Evolutionary conservation across 2,329 filamentous ascomycete genomes (phyloP), one percentile per base, ranked within the genome.

Genomic region (Lachnellula willkommii): DNA sequence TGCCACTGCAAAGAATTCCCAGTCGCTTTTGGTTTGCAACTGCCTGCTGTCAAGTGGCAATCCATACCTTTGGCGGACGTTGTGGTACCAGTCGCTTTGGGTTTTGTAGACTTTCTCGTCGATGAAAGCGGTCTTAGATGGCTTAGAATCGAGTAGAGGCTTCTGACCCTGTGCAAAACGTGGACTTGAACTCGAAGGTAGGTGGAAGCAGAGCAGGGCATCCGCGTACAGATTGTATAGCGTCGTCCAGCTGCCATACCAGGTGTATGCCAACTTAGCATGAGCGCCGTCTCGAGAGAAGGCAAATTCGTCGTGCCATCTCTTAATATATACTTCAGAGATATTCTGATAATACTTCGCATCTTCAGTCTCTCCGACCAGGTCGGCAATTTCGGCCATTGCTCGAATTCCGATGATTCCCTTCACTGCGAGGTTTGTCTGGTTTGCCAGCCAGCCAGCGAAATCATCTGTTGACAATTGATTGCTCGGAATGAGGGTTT

Each of bases 1-100:
- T 1, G 90, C 88, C 47, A 90, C 90, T 0, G 89, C 88, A 70
- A 94, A 92, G 70, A 95, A 91, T 65, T 94, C 87, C 90, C 90
- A 95, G 72, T 95, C 90, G 32, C 87, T 90, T 73, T 95, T 95
- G 36, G 89, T 87, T 71, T 94, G 94, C 3, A 93, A 71, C 70
- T 94, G 89, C 45, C 90, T 82, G 63, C 82, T 88, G 71, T 95
- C 90, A 7, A 95, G 80, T 0, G 90, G 90, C 3, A 95, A 74
- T 1, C 90, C 90, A 70, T 93, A 95, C 65, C 82, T 84, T 70
- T 95, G 89, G 62, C 89, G 81, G 9, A 93, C 89, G 14, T 82
- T 79, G 60, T 82, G 78, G 73, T 95, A 95, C 89, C 88, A 95
- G 56, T 85, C 78, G 47, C 87, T 91, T 69, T 95, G 89, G 61